A percentile compares a stretch with the other conserved stretches of the same genome.
Evolutionary conservation across 106 monocot species (phyloP).

Genomic region (Dendrobium nobile): DNA sequence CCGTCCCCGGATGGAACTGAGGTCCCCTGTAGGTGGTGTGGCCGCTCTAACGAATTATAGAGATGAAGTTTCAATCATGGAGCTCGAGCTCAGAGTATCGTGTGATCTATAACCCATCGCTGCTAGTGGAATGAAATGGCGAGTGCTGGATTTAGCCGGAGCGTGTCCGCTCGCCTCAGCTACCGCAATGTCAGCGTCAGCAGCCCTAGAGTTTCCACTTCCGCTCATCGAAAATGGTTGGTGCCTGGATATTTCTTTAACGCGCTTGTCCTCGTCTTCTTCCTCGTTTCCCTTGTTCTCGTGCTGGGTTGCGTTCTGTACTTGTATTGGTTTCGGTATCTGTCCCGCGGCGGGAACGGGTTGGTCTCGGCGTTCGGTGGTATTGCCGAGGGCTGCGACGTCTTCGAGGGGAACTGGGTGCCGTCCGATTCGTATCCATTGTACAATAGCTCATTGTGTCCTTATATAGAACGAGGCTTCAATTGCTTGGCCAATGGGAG

Average conservation of each 20-base stretch:
- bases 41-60: background rate
- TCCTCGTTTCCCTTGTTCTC: conserved; percentile 37
- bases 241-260: conserved; percentile 21
- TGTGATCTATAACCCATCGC: background rate
- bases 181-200: conserved; percentile 30
- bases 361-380: conserved; percentile 18
- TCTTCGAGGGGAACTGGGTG: conserved; percentile 87
- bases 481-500: conserved; percentile 94
- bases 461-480: conserved; percentile 84
- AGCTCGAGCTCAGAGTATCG: background rate
- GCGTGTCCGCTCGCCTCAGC: conserved; percentile 29
- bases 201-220: conserved; percentile 43
- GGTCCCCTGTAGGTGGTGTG: background rate
- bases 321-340: conserved; percentile 32
- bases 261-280: conserved; percentile 25
- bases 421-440: conserved; percentile 45
- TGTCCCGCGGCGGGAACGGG: conserved; percentile 1
- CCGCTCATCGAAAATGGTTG: conserved; percentile 44
- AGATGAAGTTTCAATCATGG: background rate
- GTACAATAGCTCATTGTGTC: conserved; percentile 84
- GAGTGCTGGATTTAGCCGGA: conserved; percentile 28
- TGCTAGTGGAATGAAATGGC: conserved; percentile 24
- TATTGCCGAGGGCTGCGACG: conserved; percentile 33
- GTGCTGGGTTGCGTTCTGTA: conserved; percentile 37
- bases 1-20: background rate